These are phyloP conservation scores for Dendrostoma leiphaemia DNA, from an alignment of 2,329 filamentous ascomycete genomes.

Conservation along the genomic window DNA sequence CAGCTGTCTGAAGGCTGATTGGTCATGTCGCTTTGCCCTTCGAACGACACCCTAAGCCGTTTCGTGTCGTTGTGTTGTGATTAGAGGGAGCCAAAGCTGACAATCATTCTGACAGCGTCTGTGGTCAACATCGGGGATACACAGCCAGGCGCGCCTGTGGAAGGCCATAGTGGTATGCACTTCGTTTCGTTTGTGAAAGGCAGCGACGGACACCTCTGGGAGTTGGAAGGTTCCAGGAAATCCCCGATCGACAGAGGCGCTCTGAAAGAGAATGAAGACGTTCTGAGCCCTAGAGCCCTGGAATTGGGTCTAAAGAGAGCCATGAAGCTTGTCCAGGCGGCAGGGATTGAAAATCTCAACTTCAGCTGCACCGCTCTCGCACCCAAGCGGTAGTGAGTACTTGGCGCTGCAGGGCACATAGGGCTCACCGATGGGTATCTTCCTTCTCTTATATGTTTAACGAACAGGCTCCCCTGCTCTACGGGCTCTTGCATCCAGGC, in stretches of 20 bases:
- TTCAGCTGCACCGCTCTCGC: conserved; percentile 40
- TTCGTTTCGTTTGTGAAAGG: conserved; percentile 79
- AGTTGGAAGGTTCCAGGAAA: conserved; percentile 73
- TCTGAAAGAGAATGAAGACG: conserved; percentile 56
- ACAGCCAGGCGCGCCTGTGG: conserved; percentile 57
- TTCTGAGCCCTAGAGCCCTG: conserved; percentile 66
- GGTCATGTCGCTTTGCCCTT: neutral
- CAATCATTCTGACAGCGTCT: conserved; percentile 33
- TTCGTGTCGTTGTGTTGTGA: neutral
- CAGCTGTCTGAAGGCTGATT: neutral
- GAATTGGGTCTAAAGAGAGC: conserved; percentile 52
- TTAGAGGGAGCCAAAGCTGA: neutral
- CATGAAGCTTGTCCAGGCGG: conserved; percentile 35
- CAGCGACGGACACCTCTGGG: conserved; percentile 66
- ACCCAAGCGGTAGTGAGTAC: conserved; percentile 18
- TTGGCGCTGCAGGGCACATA: too few relatives aligned
- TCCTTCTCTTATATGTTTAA: too few relatives aligned
- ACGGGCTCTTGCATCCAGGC: too few relatives aligned
- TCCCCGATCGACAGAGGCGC: conserved; percentile 68
- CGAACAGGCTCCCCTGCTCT: too few relatives aligned
- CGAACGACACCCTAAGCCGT: too few relatives aligned
- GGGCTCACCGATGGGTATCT: too few relatives aligned
- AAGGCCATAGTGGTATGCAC: conserved; percentile 60
- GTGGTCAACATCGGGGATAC: conserved; percentile 70
- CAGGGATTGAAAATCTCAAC: conserved; percentile 30